These are phyloP conservation scores for Russula abietina DNA, from an alignment of 768 basidiomycete genomes.

Conservation along the genomic window DNA sequence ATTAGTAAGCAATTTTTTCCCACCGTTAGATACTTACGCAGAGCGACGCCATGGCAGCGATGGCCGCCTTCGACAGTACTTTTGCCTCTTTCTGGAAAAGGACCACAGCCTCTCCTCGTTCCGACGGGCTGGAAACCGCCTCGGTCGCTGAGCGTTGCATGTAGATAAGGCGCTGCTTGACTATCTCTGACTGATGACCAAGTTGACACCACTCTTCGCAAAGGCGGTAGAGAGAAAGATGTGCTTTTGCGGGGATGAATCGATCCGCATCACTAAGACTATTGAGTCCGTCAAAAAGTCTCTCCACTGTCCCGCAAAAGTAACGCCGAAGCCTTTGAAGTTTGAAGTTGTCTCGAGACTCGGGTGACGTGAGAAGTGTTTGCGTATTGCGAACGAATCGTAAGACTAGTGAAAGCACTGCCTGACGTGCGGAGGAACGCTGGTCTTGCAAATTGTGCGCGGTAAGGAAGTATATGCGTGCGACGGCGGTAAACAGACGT, in stretches of 20 bases:
- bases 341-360: slow-evolving; percentile 68
- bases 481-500: slow-evolving; percentile 78
- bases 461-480: slow-evolving; percentile 83
- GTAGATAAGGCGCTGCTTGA: slow-evolving; percentile 58
- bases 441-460: slow-evolving; percentile 70
- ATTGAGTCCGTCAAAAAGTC: slow-evolving; percentile 72
- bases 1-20: slow-evolving; percentile 13
- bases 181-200: slow-evolving; percentile 66
- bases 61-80: slow-evolving; percentile 70
- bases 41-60: slow-evolving; percentile 82
- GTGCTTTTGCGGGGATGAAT: slow-evolving; percentile 68
- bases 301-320: slow-evolving; percentile 86
- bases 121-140: slow-evolving; percentile 48
- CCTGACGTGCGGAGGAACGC: slow-evolving; percentile 59
- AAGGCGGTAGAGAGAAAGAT: slow-evolving; percentile 72
- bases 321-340: slow-evolving; percentile 80
- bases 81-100: slow-evolving; percentile 51
- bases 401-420: slow-evolving; percentile 71
- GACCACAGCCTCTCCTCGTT: slow-evolving; percentile 37
- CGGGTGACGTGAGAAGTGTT: slow-evolving; percentile 62
- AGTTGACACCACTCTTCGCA: slow-evolving; percentile 94
- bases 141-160: slow-evolving; percentile 65
- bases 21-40: slow-evolving; percentile 53
- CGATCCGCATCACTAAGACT: slow-evolving; percentile 67
- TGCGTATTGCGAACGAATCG: slow-evolving; percentile 85